A percentile compares a stretch with the other conserved stretches of the same genome.
These are phyloP conservation scores for Ustilago hordei DNA, from an alignment of 1,284 basidiomycete species.

Conservation along the genomic window DNA sequence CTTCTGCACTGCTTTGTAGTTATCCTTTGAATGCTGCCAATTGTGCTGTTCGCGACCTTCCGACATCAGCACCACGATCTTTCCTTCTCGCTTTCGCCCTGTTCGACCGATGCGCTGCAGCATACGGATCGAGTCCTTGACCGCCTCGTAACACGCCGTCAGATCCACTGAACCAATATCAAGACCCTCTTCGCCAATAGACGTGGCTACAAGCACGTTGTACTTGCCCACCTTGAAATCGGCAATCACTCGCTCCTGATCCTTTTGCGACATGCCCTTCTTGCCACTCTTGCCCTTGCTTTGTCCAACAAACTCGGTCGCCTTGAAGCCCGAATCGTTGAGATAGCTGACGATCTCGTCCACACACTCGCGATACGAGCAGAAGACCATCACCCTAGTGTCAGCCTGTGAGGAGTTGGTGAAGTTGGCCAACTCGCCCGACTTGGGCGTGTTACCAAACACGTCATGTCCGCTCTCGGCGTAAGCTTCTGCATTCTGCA, in stretches of 20 bases:
- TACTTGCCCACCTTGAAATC: constrained; percentile 88
- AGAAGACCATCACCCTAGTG: constrained; percentile 95
- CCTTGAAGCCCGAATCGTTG: constrained; percentile 73
- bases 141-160: constrained; percentile 95
- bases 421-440: constrained; percentile 28
- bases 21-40: constrained; percentile 88
- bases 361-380: constrained; percentile 86
- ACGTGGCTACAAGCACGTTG: constrained; percentile 95
- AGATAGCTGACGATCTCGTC: constrained; percentile 81
- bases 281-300: constrained; percentile 84
- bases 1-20: constrained; percentile 89
- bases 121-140: constrained; percentile 96
- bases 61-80: constrained; percentile 91
- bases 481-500: constrained; percentile 77
- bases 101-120: constrained; percentile 96
- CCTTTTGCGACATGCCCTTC: constrained; percentile 89
- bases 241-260: constrained; percentile 88
- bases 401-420: constrained; percentile 58
- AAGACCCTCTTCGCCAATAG: constrained; percentile 98
- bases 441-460: constrained; percentile 60
- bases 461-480: constrained; percentile 54
- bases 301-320: constrained; percentile 94
- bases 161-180: constrained; percentile 99
- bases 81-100: constrained; percentile 89
- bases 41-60: constrained; percentile 91